Evolutionary conservation across 768 basidiomycete genomes (phyloP), one percentile per base, ranked within the genome.

Genomic region (Collybia sp.): DNA sequence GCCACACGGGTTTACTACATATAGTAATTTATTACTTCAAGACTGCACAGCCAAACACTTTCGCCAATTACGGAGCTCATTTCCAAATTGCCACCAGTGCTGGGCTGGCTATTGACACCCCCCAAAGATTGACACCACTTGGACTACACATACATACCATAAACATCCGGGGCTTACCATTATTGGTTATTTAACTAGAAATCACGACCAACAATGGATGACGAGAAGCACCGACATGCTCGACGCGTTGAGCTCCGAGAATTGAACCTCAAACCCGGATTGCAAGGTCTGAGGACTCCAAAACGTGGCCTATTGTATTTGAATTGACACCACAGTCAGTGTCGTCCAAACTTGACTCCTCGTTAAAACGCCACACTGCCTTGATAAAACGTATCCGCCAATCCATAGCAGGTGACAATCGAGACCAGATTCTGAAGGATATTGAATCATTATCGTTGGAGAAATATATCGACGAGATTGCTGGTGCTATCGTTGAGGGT

Each of bases 391-490:
- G 89, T 38, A 86, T 97, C 56, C 82, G 87, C 39, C 90, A 87
- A 59, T 89, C 91, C 13, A 75, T 98, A 57, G 88, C 85, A 12
- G 60, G 75, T 33, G 90, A 93, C 55, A 85, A 91, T 60, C 79
- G 76, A 40, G 91, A 93, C 55, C 85, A 90, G 57, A 83, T 95
- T 49, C 68, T 96, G 54, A 97, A 93, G 65, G 96, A 99, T 57
- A 83, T 96, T 52, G 86, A 93, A 51, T 76, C 86, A 0, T 75
- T 99, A 45, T 84, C 91, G 2, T 73, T 99, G 46, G 93, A 93
- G 69, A 98, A 96, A 66, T 98, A 99, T 61, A 75, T 94, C 40
- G 94, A 96, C 58, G 96, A 99, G 67, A 85, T 97, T 51, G 89
- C 87, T 1, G 81, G 82, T 10, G 94, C 93, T 6, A 74, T 85